These are phyloP conservation scores for Meira nashicola DNA, from an alignment of 1,284 basidiomycete species.

Conservation along the genomic window DNA sequence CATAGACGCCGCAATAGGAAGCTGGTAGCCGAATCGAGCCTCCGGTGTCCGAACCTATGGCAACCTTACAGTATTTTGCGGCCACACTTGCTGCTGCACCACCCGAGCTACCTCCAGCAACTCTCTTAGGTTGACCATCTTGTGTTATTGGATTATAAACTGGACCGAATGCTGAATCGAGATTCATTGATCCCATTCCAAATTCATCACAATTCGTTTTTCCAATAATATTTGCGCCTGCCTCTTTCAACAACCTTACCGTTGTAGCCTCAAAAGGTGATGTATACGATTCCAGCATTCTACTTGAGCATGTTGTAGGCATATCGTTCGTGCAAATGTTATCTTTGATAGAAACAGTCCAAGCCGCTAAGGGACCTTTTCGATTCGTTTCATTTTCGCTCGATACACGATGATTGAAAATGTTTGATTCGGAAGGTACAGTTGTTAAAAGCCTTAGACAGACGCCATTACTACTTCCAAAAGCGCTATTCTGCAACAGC, in stretches of 20 bases:
- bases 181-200: slow-evolving; percentile 71
- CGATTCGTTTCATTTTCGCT: neutral
- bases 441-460: too few species aligned
- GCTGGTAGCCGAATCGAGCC: slow-evolving; percentile 89
- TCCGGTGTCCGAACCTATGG: slow-evolving; percentile 89
- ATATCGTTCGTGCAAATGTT: slow-evolving; percentile 37
- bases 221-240: slow-evolving; percentile 71
- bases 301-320: slow-evolving; percentile 35
- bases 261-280: slow-evolving; percentile 86
- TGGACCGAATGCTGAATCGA: slow-evolving; percentile 35
- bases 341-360: slow-evolving; percentile 45
- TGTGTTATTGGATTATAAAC: slow-evolving; percentile 33
- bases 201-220: slow-evolving; percentile 98
- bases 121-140: neutral
- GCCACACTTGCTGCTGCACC: slow-evolving; percentile 47
- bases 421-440: too few species aligned
- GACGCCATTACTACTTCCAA: too few species aligned
- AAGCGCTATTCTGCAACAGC: too few species aligned
- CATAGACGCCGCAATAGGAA: slow-evolving; percentile 85
- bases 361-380: slow-evolving; percentile 26
- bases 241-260: slow-evolving; percentile 62
- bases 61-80: slow-evolving; percentile 53
- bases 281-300: slow-evolving; percentile 57
- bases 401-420: too few species aligned
- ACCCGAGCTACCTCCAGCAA: slow-evolving; percentile 55